Conservation (phyloP, 768 basidiomycete genomes). For the Amanita pseudoporphyria region DNA sequence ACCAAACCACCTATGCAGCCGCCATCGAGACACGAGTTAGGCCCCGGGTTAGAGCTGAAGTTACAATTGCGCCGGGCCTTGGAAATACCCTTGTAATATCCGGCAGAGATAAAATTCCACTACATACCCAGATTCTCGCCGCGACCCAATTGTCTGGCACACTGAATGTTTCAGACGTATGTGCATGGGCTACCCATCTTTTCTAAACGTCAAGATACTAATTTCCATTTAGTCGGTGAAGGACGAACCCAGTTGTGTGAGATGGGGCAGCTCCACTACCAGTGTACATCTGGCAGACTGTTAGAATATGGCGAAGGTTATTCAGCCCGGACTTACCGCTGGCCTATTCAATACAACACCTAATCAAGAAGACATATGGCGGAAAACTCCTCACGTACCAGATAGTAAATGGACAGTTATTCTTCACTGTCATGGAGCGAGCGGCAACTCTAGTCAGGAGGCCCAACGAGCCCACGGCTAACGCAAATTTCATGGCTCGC, state of each 20-base stretch:
- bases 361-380: neutral
- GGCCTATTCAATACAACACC: conserved; percentile 20
- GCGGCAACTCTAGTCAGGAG: conserved; percentile 28
- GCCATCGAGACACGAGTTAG: conserved; percentile 52
- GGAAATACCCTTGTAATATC: neutral
- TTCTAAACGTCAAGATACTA: neutral
- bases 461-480: conserved; percentile 12
- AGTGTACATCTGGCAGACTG: conserved; percentile 41
- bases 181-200: conserved; percentile 32
- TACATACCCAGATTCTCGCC: conserved; percentile 43
- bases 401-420: conserved; percentile 58
- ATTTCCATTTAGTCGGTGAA: neutral
- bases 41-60: conserved; percentile 43
- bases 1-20: conserved; percentile 61
- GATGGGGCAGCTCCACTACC: conserved; percentile 44
- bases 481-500: conserved; percentile 20
- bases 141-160: conserved; percentile 60
- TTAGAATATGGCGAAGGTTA: neutral
- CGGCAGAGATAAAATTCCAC: neutral
- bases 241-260: conserved; percentile 34
- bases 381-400: conserved; percentile 32
- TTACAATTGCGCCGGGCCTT: conserved; percentile 60
- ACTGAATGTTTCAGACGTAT: conserved; percentile 31
- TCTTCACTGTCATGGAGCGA: conserved; percentile 48
- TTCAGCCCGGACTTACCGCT: conserved; percentile 18